Base-by-base conservation (phyloP, 2,329 filamentous ascomycete genomes). In the Xylaria arbuscula region DNA sequence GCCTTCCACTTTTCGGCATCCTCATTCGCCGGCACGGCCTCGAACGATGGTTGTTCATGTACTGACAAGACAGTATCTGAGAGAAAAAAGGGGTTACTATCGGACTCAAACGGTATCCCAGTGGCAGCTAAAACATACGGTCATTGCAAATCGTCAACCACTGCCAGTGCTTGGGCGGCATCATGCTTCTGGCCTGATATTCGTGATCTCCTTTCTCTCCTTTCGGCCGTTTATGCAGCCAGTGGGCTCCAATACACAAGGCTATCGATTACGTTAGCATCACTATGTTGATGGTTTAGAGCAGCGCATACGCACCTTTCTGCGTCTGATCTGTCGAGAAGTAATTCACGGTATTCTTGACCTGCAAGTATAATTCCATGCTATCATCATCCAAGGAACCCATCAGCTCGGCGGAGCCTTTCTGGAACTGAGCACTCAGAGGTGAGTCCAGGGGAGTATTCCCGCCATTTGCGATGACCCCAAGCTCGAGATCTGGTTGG, bases 261-360 rank as follows among this genome's bases (percentile, higher is more conserved):
- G 89, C 89, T 91, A 60, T 67, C 45, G 36, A 3, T 15, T 3
- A 42, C 32, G 66, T 77, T 63, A 78, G 74, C 72, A 54, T 61
- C 55, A 38, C n/a, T n/a, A 40, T 32, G 19, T 36, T 15, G 19
- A 24, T 10, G 7, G 36, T 45, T 10, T 11, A n/a, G 34, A 38
- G 38, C 24, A 40, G 3, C 2, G 7, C 13, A 77, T 28, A 5
- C 83, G 74, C 80, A 89, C 90, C 92, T 76, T 83, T 85, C 17
- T 84, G 80, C 0, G 90, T 91, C 77, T 90, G 87, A 73, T 94
- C 92, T 15, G 92, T 86, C 0, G 90, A 91, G 15, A 89, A 90
- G 78, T 92, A 94, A 76, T 93, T 91, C 83, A 91, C 91, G n/a
- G 92, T 90, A 63, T 90, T 86, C 70, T 92, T 85, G 6, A 91